Evolutionary conservation across 352 stramenopile genomes (phyloP).

Genomic region (Globisporangium cystogenes): DNA sequence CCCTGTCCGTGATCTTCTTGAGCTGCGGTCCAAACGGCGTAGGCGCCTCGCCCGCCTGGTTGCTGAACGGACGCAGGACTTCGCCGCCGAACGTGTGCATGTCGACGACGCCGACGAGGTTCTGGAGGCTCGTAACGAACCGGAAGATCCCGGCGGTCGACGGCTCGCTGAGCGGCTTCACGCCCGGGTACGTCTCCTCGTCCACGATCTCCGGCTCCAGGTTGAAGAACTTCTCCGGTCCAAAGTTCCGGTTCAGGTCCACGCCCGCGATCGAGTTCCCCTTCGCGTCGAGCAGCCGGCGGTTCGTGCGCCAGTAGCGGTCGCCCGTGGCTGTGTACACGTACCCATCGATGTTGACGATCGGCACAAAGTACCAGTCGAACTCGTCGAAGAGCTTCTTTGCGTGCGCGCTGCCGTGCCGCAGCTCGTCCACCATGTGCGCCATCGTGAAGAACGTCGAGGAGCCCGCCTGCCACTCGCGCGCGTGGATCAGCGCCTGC

Average conservation of each 20-base stretch:
- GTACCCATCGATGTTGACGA: slow-evolving; percentile 80
- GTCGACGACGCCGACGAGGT: slow-evolving; percentile 48
- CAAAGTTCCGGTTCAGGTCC: slow-evolving; percentile 75
- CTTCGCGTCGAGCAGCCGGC: slow-evolving; percentile 26
- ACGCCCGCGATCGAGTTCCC: slow-evolving; percentile 38
- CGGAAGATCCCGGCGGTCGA: slow-evolving; percentile 37
- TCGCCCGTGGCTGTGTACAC: slow-evolving; percentile 59
- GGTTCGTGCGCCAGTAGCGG: slow-evolving; percentile 64
- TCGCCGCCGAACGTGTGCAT: slow-evolving; percentile 56
- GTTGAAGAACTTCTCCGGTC: slow-evolving; percentile 54
- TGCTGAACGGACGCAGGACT: slow-evolving; percentile 65
- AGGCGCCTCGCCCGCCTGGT: slow-evolving; percentile 22
- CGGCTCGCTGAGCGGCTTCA: slow-evolving; percentile 51
- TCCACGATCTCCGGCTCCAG: slow-evolving; percentile 27
- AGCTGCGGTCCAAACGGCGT: slow-evolving; percentile 54
- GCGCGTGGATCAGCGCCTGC: slow-evolving; percentile 59
- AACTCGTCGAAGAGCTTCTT: slow-evolving; percentile 30
- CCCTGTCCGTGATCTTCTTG: slow-evolving; percentile 32
- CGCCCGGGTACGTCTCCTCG: slow-evolving; percentile 52
- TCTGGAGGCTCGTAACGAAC: slow-evolving; percentile 44
- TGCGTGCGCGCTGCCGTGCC: slow-evolving; percentile 14
- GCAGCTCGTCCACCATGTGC: slow-evolving; percentile 35
- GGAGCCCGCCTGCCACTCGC: slow-evolving; percentile 44
- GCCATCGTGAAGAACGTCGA: slow-evolving; percentile 41
- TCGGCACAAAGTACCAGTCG: slow-evolving; percentile 76